These are phyloP conservation scores for Verticillium longisporum DNA, from an alignment of 2,329 filamentous ascomycete species.

Conservation along the genomic window DNA sequence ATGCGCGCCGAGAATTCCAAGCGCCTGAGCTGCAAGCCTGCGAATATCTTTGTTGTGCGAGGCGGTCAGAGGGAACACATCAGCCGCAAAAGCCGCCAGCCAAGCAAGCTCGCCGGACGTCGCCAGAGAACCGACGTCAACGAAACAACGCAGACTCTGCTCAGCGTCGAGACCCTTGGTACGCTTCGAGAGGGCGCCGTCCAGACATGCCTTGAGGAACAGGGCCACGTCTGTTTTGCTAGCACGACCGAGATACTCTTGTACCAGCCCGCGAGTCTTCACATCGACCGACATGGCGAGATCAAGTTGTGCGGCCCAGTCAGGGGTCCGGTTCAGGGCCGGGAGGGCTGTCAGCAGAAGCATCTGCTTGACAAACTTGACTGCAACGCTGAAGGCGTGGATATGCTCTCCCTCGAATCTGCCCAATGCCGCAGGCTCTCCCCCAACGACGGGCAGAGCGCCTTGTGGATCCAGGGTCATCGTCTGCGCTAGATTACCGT, in stretches of 20 bases:
- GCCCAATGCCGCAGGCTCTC: constrained; percentile 21
- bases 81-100: background rate
- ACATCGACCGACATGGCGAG: constrained; percentile 65
- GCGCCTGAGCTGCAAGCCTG: constrained; percentile 57
- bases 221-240: constrained; percentile 30
- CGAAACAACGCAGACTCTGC: constrained; percentile 44
- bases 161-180: constrained; percentile 22
- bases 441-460: background rate
- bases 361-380: constrained; percentile 58
- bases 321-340: constrained; percentile 58
- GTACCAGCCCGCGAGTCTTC: constrained; percentile 52
- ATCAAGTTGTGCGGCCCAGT: constrained; percentile 80
- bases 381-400: constrained; percentile 58
- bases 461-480: background rate
- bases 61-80: constrained; percentile 12
- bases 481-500: background rate
- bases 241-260: constrained; percentile 39
- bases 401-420: constrained; percentile 41
- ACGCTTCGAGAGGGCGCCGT: constrained; percentile 43
- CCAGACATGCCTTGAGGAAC: constrained; percentile 49
- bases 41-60: constrained; percentile 69
- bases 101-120: constrained; percentile 20
- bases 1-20: constrained; percentile 73
- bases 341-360: constrained; percentile 42
- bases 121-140: constrained; percentile 47